Conservation (phyloP, 177 flowering plant genomes). For the Vitis hybrid region DNA sequence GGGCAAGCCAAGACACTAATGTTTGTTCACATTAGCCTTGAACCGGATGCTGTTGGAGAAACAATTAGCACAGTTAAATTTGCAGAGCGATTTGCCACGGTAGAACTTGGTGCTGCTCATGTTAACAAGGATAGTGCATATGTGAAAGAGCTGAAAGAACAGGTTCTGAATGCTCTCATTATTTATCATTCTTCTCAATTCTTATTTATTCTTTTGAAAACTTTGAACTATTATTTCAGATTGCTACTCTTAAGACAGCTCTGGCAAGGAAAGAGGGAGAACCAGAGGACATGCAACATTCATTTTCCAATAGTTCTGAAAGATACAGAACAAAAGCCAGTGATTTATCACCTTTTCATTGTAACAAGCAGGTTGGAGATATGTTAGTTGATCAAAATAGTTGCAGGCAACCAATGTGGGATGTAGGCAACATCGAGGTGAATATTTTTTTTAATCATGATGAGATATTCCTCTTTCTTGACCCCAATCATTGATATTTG, state of each 20-base stretch:
- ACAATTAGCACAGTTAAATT: conserved; percentile 92
- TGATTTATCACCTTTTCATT: conserved; percentile 33
- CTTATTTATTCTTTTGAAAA: neutral
- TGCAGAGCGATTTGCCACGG: conserved; percentile 92
- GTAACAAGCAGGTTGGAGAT: conserved; percentile 27
- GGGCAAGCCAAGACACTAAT: conserved; percentile 96
- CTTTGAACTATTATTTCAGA: conserved; percentile 38
- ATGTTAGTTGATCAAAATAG: conserved; percentile 19
- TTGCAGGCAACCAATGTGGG: conserved; percentile 53
- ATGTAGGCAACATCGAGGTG: conserved; percentile 68
- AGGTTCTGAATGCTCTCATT: conserved; percentile 42
- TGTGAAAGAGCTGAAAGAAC: conserved; percentile 88
- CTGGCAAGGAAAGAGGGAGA: conserved; percentile 53
- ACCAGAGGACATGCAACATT: conserved; percentile 19
- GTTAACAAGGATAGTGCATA: conserved; percentile 76
- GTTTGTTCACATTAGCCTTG: conserved; percentile 98
- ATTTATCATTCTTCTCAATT: neutral
- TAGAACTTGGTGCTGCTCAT: conserved; percentile 93
- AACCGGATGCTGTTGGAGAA: conserved; percentile 83
- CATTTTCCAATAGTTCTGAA: conserved; percentile 27
- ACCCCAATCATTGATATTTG: neutral
- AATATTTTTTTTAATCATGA: neutral
- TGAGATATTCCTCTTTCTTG: neutral
- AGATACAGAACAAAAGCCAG: conserved; percentile 27
- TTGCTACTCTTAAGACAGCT: conserved; percentile 79